Evolutionary conservation across 2,329 filamentous ascomycete genomes (phyloP).

Genomic region (Epichloe hybrida): DNA sequence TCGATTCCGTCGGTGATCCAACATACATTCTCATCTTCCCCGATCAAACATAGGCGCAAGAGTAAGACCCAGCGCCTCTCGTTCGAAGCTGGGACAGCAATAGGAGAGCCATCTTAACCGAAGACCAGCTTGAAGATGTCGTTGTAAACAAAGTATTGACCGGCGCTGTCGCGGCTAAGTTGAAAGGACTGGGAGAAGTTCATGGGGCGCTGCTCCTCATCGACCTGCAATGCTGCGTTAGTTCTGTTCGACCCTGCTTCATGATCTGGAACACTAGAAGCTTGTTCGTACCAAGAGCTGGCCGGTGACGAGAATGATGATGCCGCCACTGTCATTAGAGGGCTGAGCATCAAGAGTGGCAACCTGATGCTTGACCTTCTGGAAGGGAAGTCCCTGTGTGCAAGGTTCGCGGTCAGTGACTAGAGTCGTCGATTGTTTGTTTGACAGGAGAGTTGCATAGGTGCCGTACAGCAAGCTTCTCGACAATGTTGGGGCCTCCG

Average conservation of each 20-base stretch:
- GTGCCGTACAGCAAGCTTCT: constrained; percentile 62
- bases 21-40: background rate
- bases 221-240: constrained; percentile 43
- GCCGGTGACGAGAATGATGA: constrained; percentile 82
- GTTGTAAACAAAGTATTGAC: constrained; percentile 80
- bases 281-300: constrained; percentile 55
- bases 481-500: constrained; percentile 53
- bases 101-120: constrained; percentile 23
- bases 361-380: constrained; percentile 67
- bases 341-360: constrained; percentile 76
- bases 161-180: constrained; percentile 53
- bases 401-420: background rate
- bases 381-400: constrained; percentile 59
- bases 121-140: constrained; percentile 90
- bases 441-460: background rate
- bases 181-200: constrained; percentile 87
- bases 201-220: constrained; percentile 76
- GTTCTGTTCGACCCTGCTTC: background rate
- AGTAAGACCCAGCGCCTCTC: background rate
- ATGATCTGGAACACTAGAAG: background rate
- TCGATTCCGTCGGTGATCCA: background rate
- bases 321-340: constrained; percentile 46
- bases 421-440: background rate
- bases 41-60: background rate
- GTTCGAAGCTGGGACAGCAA: background rate